Base-by-base conservation (phyloP, 176 grass and related monocot genomes). In the Puya raimondii region DNA sequence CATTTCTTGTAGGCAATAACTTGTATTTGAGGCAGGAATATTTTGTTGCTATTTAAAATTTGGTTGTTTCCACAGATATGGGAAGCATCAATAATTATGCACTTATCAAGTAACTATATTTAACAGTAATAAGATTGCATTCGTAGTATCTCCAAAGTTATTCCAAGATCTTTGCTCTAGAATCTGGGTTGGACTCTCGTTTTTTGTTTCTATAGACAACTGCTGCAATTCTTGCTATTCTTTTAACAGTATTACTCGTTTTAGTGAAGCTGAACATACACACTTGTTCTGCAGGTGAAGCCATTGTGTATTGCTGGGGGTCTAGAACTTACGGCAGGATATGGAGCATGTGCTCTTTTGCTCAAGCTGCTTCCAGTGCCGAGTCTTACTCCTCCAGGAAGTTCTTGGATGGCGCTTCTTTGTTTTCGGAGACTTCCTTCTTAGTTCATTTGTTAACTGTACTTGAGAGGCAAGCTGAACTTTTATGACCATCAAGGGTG, bases 351-450 rank as follows among this genome's bases (percentile, higher is more conserved):
- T 75, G 73, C 84, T 78, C 50, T 82, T 68, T 73, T 53, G 80
- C 67, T 77, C 85, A 88, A 99, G 75, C 76, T 91, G 79, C 80
- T 80, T 80, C 69, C 71, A 85, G 79, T 83, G 63, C 70, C 78
- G 84, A 71, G 69, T 86, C 74, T 93, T 86, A 12, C 76, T 91
- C 73, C 84, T 87, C 16, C 87, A 99, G 85, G 85, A 92, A 78
- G 80, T 91, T 86, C 87, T 97, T 91, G 90, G 85, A 78, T 88
- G 90, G 90, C 91, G 95, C 65, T 90, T 99, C 79, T 94, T 81
- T 72, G 80, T 93, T 88, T 85, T 84, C 66, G 80, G 90, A 74
- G 84, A 88, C 78, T 88, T 88, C 63, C 74, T 84, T 79, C 80
- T 86, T 80, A 90, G 79, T 72, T 91, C 87, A 65, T 93, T 88